Percentiles rank a stretch among this genome's conserved stretches.
phyloP scores from a whole-genome alignment of 257 asterid genomes.

The Sherardia arvensis region DNA sequence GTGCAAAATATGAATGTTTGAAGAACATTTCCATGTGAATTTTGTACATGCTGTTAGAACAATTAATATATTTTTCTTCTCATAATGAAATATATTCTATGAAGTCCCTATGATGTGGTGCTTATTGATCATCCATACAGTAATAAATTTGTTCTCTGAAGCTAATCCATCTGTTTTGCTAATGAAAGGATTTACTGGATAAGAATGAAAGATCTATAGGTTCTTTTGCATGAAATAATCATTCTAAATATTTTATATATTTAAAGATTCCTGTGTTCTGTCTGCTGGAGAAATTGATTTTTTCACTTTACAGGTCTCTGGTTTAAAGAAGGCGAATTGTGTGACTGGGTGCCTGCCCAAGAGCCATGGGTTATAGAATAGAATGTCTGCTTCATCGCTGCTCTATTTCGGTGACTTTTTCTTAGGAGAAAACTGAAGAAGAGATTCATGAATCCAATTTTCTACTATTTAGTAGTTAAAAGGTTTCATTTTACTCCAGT shows the following conservation, averaged over 20 bases:
- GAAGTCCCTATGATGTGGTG: neutral
- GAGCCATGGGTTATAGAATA: constrained; percentile 74
- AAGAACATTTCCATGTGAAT: neutral
- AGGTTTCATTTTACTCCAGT: neutral
- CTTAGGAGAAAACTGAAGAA: neutral
- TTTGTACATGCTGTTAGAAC: neutral
- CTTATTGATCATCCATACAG: neutral
- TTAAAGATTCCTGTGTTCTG: neutral
- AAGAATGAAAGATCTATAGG: neutral
- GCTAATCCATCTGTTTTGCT: neutral
- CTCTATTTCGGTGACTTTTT: neutral
- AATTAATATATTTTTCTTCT: neutral
- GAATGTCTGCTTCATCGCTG: neutral
- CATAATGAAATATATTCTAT: neutral
- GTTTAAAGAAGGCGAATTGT: constrained; percentile 69
- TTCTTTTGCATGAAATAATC: neutral
- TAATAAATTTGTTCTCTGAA: neutral
- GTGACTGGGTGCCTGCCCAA: constrained; percentile 56
- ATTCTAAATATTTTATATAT: neutral
- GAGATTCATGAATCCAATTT: neutral
- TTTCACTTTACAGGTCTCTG: constrained; percentile 51
- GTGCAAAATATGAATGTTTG: neutral
- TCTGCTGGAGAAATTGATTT: neutral
- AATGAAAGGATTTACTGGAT: neutral
- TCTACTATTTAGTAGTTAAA: neutral